These are phyloP conservation scores for Didymella sp. DNA, from an alignment of 2,329 filamentous ascomycete species.

Conservation along the genomic window DNA sequence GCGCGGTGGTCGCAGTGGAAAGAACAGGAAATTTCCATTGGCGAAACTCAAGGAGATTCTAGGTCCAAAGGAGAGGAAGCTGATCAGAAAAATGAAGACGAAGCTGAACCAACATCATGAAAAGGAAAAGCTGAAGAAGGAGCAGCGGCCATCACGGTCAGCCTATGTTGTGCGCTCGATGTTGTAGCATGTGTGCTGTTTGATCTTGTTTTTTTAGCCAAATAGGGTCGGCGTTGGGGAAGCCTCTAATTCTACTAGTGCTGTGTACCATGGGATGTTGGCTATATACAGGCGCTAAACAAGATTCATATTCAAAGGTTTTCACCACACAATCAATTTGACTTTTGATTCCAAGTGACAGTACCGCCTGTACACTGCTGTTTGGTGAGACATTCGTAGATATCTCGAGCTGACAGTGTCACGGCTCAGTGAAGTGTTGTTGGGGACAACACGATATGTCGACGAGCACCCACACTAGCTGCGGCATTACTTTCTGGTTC, in stretches of 20 bases:
- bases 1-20: constrained; percentile 25
- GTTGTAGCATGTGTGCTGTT: not conserved
- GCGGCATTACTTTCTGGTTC: not conserved
- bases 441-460: not conserved
- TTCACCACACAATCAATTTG: not conserved
- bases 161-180: not conserved
- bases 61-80: constrained; percentile 25
- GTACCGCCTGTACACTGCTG: not conserved
- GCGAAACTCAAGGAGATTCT: constrained; percentile 26
- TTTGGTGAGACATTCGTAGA: not conserved
- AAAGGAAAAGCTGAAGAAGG: constrained; percentile 6
- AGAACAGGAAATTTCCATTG: constrained; percentile 28
- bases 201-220: not conserved
- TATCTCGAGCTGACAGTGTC: not conserved
- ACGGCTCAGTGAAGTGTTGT: not conserved
- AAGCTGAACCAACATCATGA: constrained; percentile 19
- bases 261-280: not conserved
- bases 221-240: not conserved
- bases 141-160: not conserved
- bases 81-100: constrained; percentile 15
- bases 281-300: not conserved
- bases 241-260: not conserved
- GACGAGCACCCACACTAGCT: not conserved
- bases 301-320: not conserved
- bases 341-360: not conserved